Evolutionary conservation across 495 filamentous ascomycete genomes (phyloP), one percentile per base, ranked within the genome.

Genomic region (Pseudevernia furfuracea): DNA sequence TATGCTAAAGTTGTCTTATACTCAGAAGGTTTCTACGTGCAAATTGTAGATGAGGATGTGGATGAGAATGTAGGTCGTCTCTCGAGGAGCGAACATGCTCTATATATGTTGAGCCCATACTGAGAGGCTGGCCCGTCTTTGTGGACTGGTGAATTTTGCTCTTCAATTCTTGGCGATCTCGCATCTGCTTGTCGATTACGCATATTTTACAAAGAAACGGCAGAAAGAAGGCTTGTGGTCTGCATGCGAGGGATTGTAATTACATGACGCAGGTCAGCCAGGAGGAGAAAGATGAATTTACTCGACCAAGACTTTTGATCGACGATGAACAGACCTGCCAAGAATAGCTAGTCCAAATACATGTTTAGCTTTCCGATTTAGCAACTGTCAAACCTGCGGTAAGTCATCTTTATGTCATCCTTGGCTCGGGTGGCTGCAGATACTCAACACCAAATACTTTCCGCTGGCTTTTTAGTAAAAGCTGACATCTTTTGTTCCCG

Each of bases 321-420:
- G 43, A 7, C 43, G 43, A 46, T 46, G 21, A 5, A n/a, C 4
- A 46, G 2, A n/a, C 19, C 43, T 21, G 43, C 43, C 43, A 46
- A 46, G 43, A 46, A 5, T n/a, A 3, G 21, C 46, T 49, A 49
- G 23, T 49, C 46, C 46, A 14, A 9, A 49, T 9, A 7, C 0
- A 49, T 25, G 10, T 21, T 39, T 49, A 49, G 23, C n/a, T 49
- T 25, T 23, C 0, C 46, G 1, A 23, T 4, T 12, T 25, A 49
- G n/a, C n/a, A 10, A 1, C 7, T 49, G 46, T 49, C 46, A 49
- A 23, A 49, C 2, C 6, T 49, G 46, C 46, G 25, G 46, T 9
- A 49, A 25, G 46, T 49, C 46, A 49, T n/a, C 46, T 49, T 49
- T 49, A 11, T 49, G 46, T 49, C 46, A 49, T 49, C 15, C 21